phyloP scores from a whole-genome alignment of 352 stramenopile genomes.

The Globisporangium polare region DNA sequence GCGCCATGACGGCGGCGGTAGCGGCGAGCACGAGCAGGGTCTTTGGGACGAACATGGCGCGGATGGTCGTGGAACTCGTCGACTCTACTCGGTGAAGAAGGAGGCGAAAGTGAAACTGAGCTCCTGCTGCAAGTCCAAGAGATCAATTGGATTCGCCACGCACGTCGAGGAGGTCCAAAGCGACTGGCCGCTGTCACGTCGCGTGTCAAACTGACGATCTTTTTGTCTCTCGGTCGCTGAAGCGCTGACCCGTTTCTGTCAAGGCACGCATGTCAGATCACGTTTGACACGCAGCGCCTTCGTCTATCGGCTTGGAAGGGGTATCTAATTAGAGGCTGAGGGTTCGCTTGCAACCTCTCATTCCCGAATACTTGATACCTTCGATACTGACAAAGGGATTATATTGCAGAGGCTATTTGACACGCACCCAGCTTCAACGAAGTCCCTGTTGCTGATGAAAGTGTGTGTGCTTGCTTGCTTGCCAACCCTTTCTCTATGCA shows the following conservation, averaged over 20 bases:
- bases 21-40: constrained; percentile 15
- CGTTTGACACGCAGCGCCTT: background rate
- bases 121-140: background rate
- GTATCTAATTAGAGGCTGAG: too few species aligned
- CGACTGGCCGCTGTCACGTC: constrained; percentile 1
- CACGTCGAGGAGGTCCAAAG: background rate
- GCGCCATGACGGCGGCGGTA: background rate
- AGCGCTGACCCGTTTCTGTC: background rate
- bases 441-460: background rate
- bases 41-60: constrained; percentile 22
- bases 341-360: too few species aligned
- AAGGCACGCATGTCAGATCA: background rate
- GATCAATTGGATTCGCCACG: background rate
- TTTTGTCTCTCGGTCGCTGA: background rate
- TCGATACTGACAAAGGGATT: background rate
- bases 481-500: background rate
- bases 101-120: background rate
- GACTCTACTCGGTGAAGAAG: background rate
- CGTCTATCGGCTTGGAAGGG: background rate
- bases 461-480: too few species aligned
- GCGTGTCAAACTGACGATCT: constrained; percentile 3
- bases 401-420: background rate
- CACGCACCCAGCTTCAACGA: background rate
- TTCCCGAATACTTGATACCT: too few species aligned
- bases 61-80: background rate